Conservation (phyloP, 371 early-diverging fungal genomes). For the Mucor irregularis region DNA sequence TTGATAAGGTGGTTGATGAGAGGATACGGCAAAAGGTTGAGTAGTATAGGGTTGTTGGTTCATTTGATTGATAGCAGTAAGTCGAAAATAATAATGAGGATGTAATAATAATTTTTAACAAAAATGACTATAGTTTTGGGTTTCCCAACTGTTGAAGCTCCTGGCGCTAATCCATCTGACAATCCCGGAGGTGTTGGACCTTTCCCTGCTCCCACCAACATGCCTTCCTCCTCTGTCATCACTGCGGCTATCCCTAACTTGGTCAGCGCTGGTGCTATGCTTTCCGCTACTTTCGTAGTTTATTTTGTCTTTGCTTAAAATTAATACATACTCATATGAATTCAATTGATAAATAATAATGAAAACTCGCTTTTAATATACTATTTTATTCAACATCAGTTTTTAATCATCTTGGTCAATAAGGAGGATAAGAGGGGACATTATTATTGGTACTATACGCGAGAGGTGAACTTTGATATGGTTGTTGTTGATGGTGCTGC, state of each 20-base stretch:
- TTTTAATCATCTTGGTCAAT: not conserved
- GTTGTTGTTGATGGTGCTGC: not conserved
- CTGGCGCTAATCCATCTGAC: not conserved
- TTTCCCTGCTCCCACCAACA: not conserved
- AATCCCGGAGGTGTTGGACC: not conserved
- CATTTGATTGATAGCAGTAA: too few species aligned
- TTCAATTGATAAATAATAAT: not conserved
- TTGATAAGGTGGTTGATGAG: not conserved
- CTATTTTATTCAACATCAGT: not conserved
- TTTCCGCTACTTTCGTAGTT: not conserved
- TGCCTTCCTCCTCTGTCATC: not conserved
- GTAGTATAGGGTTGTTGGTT: conserved; percentile 4
- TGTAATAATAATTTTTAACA: too few species aligned
- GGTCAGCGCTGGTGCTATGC: not conserved
- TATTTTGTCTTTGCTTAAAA: conserved; percentile 2
- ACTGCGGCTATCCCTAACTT: not conserved
- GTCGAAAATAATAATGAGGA: too few species aligned
- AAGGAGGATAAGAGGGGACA: not conserved
- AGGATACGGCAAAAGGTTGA: not conserved
- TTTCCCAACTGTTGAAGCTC: not conserved
- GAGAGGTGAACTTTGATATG: too few species aligned
- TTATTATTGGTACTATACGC: too few species aligned
- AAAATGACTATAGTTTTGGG: conserved; percentile 1
- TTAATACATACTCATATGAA: not conserved
- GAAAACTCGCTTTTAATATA: not conserved